These are phyloP conservation scores for Ustilago shanxiensis DNA, from an alignment of 1,284 basidiomycete genomes.

Conservation along the genomic window DNA sequence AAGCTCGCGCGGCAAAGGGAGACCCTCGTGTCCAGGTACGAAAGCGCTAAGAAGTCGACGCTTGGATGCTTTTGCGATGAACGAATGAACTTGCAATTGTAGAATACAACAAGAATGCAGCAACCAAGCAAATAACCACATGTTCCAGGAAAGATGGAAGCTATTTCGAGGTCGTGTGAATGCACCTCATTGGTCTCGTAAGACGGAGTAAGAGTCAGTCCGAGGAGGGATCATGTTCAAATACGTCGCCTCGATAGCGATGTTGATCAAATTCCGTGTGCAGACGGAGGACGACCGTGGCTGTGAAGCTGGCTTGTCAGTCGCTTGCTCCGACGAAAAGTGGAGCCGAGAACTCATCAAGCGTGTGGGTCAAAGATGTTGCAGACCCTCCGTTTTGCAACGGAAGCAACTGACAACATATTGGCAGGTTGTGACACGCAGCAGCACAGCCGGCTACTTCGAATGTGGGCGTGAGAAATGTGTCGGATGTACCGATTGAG, in stretches of 20 bases:
- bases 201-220: too few species aligned
- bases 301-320: neutral
- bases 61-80: neutral
- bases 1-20: slow-evolving; percentile 62
- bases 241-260: too few species aligned
- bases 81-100: neutral
- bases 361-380: too few species aligned
- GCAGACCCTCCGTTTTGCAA: too few species aligned
- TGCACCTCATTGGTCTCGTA: too few species aligned
- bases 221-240: too few species aligned
- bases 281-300: neutral
- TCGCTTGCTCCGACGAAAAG: neutral
- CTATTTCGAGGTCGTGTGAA: too few species aligned
- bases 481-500: neutral
- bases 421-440: too few species aligned
- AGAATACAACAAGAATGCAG: neutral
- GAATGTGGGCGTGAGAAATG: neutral
- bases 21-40: slow-evolving; percentile 58
- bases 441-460: neutral
- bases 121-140: neutral
- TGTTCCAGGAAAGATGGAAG: too few species aligned
- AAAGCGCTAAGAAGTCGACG: slow-evolving; percentile 25
- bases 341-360: neutral
- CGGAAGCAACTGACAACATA: neutral
- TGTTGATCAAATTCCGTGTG: too few species aligned